Base-by-base conservation (phyloP, 1,284 basidiomycete genomes). In the Pseudozyma sp. region DNA sequence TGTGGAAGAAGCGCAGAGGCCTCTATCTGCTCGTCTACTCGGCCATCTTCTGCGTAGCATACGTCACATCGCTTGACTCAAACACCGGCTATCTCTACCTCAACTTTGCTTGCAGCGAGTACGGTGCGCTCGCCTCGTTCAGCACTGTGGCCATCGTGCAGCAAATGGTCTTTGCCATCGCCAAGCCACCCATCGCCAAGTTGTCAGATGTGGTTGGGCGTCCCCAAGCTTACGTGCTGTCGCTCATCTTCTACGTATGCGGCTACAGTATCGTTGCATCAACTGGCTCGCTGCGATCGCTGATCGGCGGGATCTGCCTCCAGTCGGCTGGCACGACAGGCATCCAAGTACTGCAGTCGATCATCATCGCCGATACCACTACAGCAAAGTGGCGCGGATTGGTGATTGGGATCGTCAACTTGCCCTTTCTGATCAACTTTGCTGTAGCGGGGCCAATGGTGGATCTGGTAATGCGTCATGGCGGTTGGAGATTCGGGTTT, bases 161-260 rank as follows among this genome's bases (percentile, higher is more conserved):
- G 78, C 80, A 84, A 66, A 77, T 84, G 63, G 70, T 88, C 61
- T 87, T 90, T 65, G 90, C 90, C 21, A 88, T 90, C 49, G 89
- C 91, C 40, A 93, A 93, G 86, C 92, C 92, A 25, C 88, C 92
- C 49, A 90, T 92, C 77, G 92, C 92, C 3, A 93, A 93, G 85
- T 85, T 93, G 39, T 89, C 92, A 2, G 92, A 94, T 79, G 89
- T 92, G 34, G 78, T 87, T 12, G 88, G 88, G 1, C 86, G 88
- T 49, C 87, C 86, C 0, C 86, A 88, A 68, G 86, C 92, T 0
- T 92, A 91, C 78, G 85, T 89, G 48, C 80, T 89, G 49, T 90
- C 92, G 54, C 86, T 86, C 6, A 48, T 85, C 25, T 81, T 87
- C 48, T 88, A 88, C 77, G 83, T 86, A 16, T 58, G 86, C 45